Percentiles rank a stretch among this genome's conserved stretches.
phyloP scores from a whole-genome alignment of 2,329 filamentous ascomycete genomes.

The Cordyceps militaris region DNA sequence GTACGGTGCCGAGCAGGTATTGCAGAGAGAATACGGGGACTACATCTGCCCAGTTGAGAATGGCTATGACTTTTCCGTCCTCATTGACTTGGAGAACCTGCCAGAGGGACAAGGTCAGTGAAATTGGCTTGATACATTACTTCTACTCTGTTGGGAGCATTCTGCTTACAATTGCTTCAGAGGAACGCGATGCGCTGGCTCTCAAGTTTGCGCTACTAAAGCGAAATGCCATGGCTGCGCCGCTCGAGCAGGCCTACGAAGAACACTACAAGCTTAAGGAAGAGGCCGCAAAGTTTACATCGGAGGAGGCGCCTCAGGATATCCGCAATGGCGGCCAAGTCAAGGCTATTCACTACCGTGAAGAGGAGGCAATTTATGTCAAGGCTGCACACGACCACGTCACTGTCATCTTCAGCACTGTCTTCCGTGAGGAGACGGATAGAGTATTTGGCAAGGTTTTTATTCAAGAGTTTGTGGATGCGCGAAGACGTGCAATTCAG shows the following conservation, averaged over 20 bases:
- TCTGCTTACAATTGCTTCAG: slow-evolving; percentile 34
- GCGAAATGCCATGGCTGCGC: slow-evolving; percentile 97
- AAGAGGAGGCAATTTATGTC: slow-evolving; percentile 98
- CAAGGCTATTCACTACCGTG: slow-evolving; percentile 95
- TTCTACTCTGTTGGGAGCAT: not conserved
- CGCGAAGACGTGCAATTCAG: slow-evolving; percentile 87
- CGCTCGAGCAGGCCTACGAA: slow-evolving; percentile 94
- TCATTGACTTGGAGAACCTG: slow-evolving; percentile 81
- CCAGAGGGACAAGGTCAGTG: slow-evolving; percentile 66
- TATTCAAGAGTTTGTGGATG: slow-evolving; percentile 97
- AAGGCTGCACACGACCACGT: slow-evolving; percentile 97
- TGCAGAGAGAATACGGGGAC: slow-evolving; percentile 88
- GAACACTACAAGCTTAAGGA: slow-evolving; percentile 83
- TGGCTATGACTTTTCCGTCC: slow-evolving; percentile 93
- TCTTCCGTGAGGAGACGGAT: slow-evolving; percentile 97
- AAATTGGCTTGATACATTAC: not conserved
- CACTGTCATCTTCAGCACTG: slow-evolving; percentile 97
- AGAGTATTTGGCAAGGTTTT: slow-evolving; percentile 97
- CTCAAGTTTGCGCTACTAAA: slow-evolving; percentile 85
- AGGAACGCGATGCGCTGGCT: slow-evolving; percentile 79
- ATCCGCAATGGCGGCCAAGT: slow-evolving; percentile 83
- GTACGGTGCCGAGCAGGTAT: slow-evolving; percentile 86
- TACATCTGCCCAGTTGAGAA: slow-evolving; percentile 83
- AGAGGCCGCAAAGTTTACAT: slow-evolving; percentile 85
- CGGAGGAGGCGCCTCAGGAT: slow-evolving; percentile 88